A percentile compares a stretch with the other conserved stretches of the same genome.
phyloP scores from a whole-genome alignment of 176 grass and related monocot genomes.

The Cymbopogon citratus region DNA sequence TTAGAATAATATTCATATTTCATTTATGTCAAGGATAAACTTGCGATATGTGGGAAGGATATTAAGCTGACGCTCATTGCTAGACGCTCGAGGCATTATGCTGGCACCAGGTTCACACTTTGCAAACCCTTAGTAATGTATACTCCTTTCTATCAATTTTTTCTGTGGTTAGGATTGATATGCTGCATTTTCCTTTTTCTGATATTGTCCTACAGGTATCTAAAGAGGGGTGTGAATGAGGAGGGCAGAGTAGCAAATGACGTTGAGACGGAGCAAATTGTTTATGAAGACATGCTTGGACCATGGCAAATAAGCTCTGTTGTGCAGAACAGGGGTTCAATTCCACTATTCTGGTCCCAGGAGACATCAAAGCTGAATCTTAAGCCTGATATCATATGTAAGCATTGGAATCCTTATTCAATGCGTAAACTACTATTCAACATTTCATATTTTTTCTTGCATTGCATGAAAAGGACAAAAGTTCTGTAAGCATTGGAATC shows the following conservation, averaged over 20 bases:
- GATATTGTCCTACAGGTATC: slow-evolving; percentile 47
- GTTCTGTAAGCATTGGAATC: slow-evolving; percentile 52
- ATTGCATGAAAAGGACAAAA: slow-evolving; percentile 59
- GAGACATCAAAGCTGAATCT: slow-evolving; percentile 89
- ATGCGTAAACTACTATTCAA: background rate
- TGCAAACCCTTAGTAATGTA: background rate
- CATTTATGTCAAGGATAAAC: slow-evolving; percentile 62
- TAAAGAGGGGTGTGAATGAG: slow-evolving; percentile 90
- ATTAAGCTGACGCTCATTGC: slow-evolving; percentile 83
- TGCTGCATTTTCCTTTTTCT: slow-evolving; percentile 14
- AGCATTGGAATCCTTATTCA: slow-evolving; percentile 33
- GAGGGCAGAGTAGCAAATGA: slow-evolving; percentile 95
- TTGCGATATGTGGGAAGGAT: slow-evolving; percentile 62
- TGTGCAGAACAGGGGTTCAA: slow-evolving; percentile 97
- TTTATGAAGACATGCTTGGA: slow-evolving; percentile 57
- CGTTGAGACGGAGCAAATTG: slow-evolving; percentile 98
- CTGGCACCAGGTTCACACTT: slow-evolving; percentile 71
- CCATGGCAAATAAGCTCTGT: slow-evolving; percentile 78
- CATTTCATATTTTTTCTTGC: slow-evolving; percentile 2
- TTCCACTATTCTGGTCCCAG: slow-evolving; percentile 98
- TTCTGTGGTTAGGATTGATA: background rate
- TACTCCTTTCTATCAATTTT: background rate
- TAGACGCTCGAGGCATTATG: slow-evolving; percentile 89
- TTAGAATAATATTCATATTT: slow-evolving; percentile 26
- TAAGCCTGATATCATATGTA: slow-evolving; percentile 95